Percentiles rank a stretch among this genome's conserved stretches.
These are phyloP conservation scores for Millerozyma acaciae DNA, from an alignment of 805 yeast genomes.

Conservation along the genomic window DNA sequence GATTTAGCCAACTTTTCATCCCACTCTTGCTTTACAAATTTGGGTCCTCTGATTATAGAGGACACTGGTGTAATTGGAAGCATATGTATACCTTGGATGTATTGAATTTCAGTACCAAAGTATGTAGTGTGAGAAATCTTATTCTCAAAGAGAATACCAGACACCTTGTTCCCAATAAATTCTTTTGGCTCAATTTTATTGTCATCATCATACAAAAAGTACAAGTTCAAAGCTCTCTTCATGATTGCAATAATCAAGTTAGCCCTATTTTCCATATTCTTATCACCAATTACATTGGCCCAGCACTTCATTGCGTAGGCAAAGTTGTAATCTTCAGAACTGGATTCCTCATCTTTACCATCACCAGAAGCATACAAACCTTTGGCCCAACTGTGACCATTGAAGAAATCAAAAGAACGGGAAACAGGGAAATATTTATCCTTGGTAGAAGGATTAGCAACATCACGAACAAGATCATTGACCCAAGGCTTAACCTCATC, in stretches of 20 bases:
- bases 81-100: conserved; percentile 79
- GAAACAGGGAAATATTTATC: conserved; percentile 61
- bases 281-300: conserved; percentile 57
- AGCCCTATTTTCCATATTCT: conserved; percentile 49
- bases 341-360: conserved; percentile 69
- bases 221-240: conserved; percentile 50
- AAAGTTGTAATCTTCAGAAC: conserved; percentile 69
- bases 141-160: conserved; percentile 70
- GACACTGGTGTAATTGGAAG: conserved; percentile 65
- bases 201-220: conserved; percentile 48
- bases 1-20: conserved; percentile 25
- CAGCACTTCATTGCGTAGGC: conserved; percentile 67
- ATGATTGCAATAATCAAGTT: conserved; percentile 57
- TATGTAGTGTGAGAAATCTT: conserved; percentile 70
- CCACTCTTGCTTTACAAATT: conserved; percentile 48
- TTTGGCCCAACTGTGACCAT: conserved; percentile 74
- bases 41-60: conserved; percentile 49
- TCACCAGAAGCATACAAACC: conserved; percentile 61
- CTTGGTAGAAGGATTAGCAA: conserved; percentile 53
- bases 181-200: conserved; percentile 45
- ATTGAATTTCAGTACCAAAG: conserved; percentile 54
- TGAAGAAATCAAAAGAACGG: conserved; percentile 66
- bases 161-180: conserved; percentile 54
- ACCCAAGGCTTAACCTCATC: conserved; percentile 50
- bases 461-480: conserved; percentile 60